Conservation (phyloP, 495 filamentous ascomycete species). For the Lophiotrema nucula region DNA sequence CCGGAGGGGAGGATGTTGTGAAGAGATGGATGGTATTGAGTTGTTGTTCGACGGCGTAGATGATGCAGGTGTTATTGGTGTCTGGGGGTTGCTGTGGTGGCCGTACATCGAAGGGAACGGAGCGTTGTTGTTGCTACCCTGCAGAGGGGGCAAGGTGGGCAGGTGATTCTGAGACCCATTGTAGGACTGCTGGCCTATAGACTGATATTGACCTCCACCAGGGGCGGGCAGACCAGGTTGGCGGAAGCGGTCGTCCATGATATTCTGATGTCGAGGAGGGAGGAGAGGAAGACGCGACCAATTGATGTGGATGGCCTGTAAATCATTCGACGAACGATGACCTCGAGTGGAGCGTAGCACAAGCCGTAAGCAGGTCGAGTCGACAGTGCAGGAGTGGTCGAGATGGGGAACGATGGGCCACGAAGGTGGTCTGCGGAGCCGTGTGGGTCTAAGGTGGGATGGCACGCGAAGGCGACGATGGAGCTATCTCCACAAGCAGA, state of each 20-base stretch:
- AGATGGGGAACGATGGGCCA: conserved; percentile 11
- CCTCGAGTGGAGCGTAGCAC: conserved; percentile 12
- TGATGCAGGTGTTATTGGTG: conserved; percentile 22
- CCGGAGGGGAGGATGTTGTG: conserved; percentile 30
- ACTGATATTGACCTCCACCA: conserved; percentile 23
- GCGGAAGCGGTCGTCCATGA: conserved; percentile 37
- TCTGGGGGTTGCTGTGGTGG: conserved; percentile 31
- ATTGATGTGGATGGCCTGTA: conserved; percentile 1
- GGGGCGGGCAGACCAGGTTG: conserved; percentile 24
- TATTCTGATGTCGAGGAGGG: conserved; percentile 21
- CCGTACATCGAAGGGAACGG: conserved; percentile 28
- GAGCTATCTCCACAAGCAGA: background rate
- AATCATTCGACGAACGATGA: conserved; percentile 27
- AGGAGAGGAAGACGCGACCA: conserved; percentile 19
- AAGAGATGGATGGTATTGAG: conserved; percentile 22
- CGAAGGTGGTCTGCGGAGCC: conserved; percentile 24
- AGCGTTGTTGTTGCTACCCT: conserved; percentile 12
- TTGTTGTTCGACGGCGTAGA: conserved; percentile 19
- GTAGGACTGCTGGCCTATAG: conserved; percentile 26
- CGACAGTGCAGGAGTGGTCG: conserved; percentile 13
- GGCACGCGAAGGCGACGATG: conserved; percentile 3
- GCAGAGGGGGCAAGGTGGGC: conserved; percentile 30
- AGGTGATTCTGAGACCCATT: conserved; percentile 23
- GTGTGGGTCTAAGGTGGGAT: conserved; percentile 21
- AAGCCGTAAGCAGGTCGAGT: conserved; percentile 6